Base-by-base conservation (phyloP, 2,329 filamentous ascomycete genomes). In the Aspergillus novoparasiticus region DNA sequence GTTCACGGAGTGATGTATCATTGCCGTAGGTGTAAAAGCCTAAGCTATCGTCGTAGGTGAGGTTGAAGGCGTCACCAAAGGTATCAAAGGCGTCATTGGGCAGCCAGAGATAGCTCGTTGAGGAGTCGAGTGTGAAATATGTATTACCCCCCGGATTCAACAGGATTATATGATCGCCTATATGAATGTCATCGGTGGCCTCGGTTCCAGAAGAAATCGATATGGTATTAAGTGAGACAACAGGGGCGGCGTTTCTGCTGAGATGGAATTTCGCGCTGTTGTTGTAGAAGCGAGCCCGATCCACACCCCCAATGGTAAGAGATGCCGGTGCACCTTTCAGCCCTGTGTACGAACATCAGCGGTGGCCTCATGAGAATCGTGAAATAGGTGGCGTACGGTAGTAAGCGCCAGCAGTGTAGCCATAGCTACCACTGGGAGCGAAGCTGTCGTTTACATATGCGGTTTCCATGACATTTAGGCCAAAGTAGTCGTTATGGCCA, bases 331-430 rank as follows among this genome's bases (percentile, higher is more conserved):
- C 16, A 14, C 56, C 56, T 28, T 58, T 58, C 41, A 58, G 12
- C 9, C 56, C 56, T 58, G 16, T 1, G 9, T 11, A 19, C 6
- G 1, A 14, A n/a, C 12, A 36, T 56, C 2, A 56, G 53, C 6
- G 16, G 28, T 4, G 3, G 21, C 6, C 11, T 21, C 2, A 10
- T 4, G 12, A 23, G 19, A 1, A 21, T 11, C 11, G 2, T 4
- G 1, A 10, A 11, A 14, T 34, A 21, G 5, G n/a, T 36, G 10
- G 21, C 56, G 32, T 58, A 58, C 56, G 56, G 23, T 58, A 58
- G 11, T 58, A 1, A n/a, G 56, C 56, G 26, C 56, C 56, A 19
- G 56, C 56, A 36, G 56, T 58, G 43, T 58, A 58, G n/a, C 56
- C 56, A 50, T 58, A 58, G 6, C 9, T 58, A 3, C 16, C 16